Evolutionary conservation across 192 early-diverging fungal genomes (phyloP).

Genomic region (Umbelopsis ramanniana): DNA sequence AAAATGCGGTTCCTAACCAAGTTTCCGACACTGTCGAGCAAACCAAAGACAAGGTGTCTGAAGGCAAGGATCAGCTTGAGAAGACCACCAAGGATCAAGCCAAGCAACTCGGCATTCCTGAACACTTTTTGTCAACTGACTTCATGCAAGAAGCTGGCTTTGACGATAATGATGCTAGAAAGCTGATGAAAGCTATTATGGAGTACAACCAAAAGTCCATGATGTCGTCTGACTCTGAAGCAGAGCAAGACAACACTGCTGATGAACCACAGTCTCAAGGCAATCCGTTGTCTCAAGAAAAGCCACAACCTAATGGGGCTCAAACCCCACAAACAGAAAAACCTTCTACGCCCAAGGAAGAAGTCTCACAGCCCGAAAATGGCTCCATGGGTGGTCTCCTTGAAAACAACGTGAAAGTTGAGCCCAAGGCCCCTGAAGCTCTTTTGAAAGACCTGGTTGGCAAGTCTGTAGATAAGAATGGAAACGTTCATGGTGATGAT

Average conservation of each 20-base stretch:
- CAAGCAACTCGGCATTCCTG: not conserved
- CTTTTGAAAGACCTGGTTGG: constrained; percentile 4
- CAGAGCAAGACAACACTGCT: not conserved
- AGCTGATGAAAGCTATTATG: constrained; percentile 21
- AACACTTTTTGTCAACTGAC: constrained; percentile 2
- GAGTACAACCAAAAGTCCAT: constrained; percentile 1
- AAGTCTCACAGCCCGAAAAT: not conserved
- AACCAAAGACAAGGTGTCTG: not conserved
- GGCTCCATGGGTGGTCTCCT: not conserved
- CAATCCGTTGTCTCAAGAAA: no score
- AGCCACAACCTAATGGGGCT: not conserved
- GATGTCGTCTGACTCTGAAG: not conserved
- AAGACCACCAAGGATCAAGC: not conserved
- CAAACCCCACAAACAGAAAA: not conserved
- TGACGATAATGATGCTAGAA: constrained; percentile 8
- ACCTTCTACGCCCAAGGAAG: no score
- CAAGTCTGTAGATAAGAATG: constrained; percentile 22
- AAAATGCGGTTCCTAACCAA: not conserved
- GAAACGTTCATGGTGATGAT: constrained; percentile 13
- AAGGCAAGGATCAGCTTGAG: not conserved
- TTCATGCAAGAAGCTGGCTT: not conserved
- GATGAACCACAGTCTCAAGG: not conserved
- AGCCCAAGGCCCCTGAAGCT: not conserved
- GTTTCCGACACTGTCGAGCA: not conserved
- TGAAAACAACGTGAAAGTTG: not conserved